These are phyloP conservation scores for Raphanus hybrid DNA, from an alignment of 441 rosid genomes.

Conservation along the genomic window DNA sequence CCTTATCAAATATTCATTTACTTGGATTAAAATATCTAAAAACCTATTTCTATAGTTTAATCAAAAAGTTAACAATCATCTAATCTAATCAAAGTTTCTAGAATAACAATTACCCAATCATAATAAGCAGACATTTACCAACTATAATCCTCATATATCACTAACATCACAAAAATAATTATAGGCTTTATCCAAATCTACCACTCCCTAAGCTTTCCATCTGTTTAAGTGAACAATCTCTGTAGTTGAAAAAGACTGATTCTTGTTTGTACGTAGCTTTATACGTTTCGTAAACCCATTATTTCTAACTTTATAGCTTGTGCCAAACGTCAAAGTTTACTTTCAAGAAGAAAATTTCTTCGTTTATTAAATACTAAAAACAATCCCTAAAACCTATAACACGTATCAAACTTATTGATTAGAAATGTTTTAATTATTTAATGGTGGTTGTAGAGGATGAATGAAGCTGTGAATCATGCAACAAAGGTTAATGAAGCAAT, in stretches of 20 bases:
- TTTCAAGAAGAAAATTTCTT: too few relatives aligned
- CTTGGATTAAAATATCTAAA: slow-evolving; percentile 6
- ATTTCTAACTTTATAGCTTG: too few relatives aligned
- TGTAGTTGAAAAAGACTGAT: background rate
- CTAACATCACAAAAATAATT: background rate
- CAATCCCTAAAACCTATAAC: background rate
- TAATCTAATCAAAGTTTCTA: slow-evolving; percentile 3
- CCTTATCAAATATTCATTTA: slow-evolving; percentile 18
- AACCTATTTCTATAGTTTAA: background rate
- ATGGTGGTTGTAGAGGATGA: slow-evolving; percentile 55
- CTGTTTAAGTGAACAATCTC: slow-evolving; percentile 14
- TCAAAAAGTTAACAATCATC: slow-evolving; percentile 27
- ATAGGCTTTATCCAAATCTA: slow-evolving; percentile 15
- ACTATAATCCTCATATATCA: slow-evolving; percentile 25
- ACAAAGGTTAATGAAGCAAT: slow-evolving; percentile 73
- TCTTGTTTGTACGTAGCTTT: background rate
- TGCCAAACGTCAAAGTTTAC: too few relatives aligned
- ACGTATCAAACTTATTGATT: background rate
- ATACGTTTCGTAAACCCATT: too few relatives aligned
- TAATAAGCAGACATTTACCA: slow-evolving; percentile 13
- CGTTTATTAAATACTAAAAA: too few relatives aligned
- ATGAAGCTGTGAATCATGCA: slow-evolving; percentile 69
- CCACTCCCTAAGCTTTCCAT: slow-evolving; percentile 21
- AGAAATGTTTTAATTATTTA: background rate
- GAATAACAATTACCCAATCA: background rate